Conservation (phyloP, 1,284 basidiomycete genomes). For the Leccinum fuscescens region DNA sequence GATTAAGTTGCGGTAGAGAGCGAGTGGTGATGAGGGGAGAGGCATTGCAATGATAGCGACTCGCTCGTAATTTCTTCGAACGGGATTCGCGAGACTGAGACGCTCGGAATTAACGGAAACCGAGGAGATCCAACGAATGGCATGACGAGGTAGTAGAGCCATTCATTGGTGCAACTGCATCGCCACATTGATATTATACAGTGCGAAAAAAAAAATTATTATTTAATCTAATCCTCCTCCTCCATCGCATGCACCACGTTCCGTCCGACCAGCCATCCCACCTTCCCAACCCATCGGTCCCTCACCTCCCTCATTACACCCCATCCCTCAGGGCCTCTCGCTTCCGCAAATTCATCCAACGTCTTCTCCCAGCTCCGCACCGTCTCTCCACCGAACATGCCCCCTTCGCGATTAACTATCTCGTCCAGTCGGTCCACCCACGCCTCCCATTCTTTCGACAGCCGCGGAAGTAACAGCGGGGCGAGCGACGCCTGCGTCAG, state of each 20-base stretch:
- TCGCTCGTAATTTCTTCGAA: neutral
- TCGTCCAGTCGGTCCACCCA: slow-evolving; percentile 72
- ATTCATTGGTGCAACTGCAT: slow-evolving; percentile 40
- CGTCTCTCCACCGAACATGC: slow-evolving; percentile 74
- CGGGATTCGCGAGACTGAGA: slow-evolving; percentile 2
- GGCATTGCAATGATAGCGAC: neutral
- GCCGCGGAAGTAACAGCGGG: slow-evolving; percentile 56
- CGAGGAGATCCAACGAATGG: slow-evolving; percentile 21
- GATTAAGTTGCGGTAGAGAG: slow-evolving; percentile 48
- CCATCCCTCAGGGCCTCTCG: slow-evolving; percentile 47
- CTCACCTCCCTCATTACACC: slow-evolving; percentile 57
- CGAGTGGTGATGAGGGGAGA: slow-evolving; percentile 25
- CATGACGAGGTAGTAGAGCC: slow-evolving; percentile 27
- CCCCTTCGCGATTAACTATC: slow-evolving; percentile 65
- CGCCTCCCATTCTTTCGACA: slow-evolving; percentile 69
- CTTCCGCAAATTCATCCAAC: slow-evolving; percentile 61
- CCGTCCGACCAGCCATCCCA: slow-evolving; percentile 75
- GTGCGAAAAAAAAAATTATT: neutral
- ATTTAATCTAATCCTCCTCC: slow-evolving; percentile 34
- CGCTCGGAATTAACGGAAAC: slow-evolving; percentile 32
- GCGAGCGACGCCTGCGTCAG: slow-evolving; percentile 59
- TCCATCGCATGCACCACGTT: slow-evolving; percentile 54
- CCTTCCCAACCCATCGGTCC: slow-evolving; percentile 67
- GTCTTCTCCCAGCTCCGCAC: slow-evolving; percentile 65
- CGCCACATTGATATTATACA: slow-evolving; percentile 10